phyloP scores from a whole-genome alignment of 805 yeast species.

The Priceomyces castillae region DNA sequence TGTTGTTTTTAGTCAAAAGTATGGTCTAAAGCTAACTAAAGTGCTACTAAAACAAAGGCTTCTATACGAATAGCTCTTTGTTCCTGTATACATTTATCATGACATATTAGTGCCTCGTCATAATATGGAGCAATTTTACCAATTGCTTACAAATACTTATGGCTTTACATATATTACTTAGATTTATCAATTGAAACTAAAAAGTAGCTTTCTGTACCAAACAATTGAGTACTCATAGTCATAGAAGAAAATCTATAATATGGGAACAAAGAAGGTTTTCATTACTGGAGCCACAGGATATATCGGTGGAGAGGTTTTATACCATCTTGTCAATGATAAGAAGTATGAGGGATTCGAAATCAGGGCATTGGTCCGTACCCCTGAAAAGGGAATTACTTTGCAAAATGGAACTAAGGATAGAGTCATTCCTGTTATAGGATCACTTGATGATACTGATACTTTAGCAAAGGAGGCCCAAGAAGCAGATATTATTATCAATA shows the following conservation, averaged over 20 bases:
- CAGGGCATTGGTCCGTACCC: slow-evolving; percentile 22
- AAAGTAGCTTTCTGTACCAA: no score
- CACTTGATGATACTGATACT: slow-evolving; percentile 15
- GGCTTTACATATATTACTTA: no score
- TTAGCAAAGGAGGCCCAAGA: slow-evolving; percentile 15
- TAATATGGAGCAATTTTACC: no score
- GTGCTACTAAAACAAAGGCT: no score
- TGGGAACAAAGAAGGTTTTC: slow-evolving; percentile 15
- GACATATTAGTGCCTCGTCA: no score
- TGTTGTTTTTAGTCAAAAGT: no score
- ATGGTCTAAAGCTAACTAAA: no score
- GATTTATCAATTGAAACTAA: no score
- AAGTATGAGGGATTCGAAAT: slow-evolving; percentile 13
- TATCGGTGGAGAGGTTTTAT: slow-evolving; percentile 28
- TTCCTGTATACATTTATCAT: no score
- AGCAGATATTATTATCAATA: slow-evolving; percentile 29
- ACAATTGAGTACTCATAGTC: not conserved
- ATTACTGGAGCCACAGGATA: slow-evolving; percentile 36
- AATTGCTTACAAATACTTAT: no score
- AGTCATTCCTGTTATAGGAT: slow-evolving; percentile 23
- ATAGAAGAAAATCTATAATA: not conserved
- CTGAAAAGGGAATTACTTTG: slow-evolving; percentile 16
- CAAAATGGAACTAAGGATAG: slow-evolving; percentile 10
- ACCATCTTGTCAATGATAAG: slow-evolving; percentile 17
- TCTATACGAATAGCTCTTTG: no score